Percentiles rank a stretch among this genome's conserved stretches.
phyloP scores from a whole-genome alignment of 306 rosid species.

The Carpinus viminea region DNA sequence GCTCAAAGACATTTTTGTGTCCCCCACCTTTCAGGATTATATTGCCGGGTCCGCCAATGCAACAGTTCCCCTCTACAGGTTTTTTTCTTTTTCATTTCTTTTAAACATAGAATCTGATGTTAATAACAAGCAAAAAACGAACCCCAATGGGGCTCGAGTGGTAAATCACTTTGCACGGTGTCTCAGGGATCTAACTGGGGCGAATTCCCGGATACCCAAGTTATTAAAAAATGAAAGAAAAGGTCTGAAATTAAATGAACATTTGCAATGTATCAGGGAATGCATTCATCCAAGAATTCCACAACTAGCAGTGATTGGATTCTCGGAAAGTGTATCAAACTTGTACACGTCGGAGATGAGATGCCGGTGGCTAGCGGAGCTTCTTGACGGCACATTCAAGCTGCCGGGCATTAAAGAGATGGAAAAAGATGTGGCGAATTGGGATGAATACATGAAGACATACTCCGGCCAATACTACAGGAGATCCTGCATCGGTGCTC shows the following conservation, averaged over 20 bases:
- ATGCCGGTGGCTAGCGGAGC: slow-evolving; percentile 66
- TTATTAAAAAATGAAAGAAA: neutral
- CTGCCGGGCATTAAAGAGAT: slow-evolving; percentile 59
- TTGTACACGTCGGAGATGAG: slow-evolving; percentile 68
- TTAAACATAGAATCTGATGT: neutral
- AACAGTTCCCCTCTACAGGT: slow-evolving; percentile 63
- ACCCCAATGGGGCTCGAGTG: too few relatives aligned
- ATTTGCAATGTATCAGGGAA: slow-evolving; percentile 19
- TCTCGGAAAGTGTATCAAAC: slow-evolving; percentile 42
- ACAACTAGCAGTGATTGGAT: slow-evolving; percentile 49
- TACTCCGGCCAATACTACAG: slow-evolving; percentile 44
- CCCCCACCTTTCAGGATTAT: slow-evolving; percentile 48
- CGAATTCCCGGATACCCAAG: too few relatives aligned
- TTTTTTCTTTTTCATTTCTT: neutral
- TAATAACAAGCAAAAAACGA: neutral
- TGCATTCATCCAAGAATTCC: slow-evolving; percentile 51
- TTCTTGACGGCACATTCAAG: slow-evolving; percentile 51
- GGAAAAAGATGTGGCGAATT: slow-evolving; percentile 50
- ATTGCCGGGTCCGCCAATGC: slow-evolving; percentile 37
- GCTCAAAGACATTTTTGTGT: slow-evolving; percentile 53
- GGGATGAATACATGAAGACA: slow-evolving; percentile 40
- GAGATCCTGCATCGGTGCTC: slow-evolving; percentile 46
- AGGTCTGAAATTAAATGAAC: neutral
- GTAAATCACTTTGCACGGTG: too few relatives aligned
- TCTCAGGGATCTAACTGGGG: too few relatives aligned